A percentile compares a stretch with the other conserved stretches of the same genome.
Evolutionary conservation across 139 green algal species (phyloP).

Genomic region (Chlamydomonas sp.): DNA sequence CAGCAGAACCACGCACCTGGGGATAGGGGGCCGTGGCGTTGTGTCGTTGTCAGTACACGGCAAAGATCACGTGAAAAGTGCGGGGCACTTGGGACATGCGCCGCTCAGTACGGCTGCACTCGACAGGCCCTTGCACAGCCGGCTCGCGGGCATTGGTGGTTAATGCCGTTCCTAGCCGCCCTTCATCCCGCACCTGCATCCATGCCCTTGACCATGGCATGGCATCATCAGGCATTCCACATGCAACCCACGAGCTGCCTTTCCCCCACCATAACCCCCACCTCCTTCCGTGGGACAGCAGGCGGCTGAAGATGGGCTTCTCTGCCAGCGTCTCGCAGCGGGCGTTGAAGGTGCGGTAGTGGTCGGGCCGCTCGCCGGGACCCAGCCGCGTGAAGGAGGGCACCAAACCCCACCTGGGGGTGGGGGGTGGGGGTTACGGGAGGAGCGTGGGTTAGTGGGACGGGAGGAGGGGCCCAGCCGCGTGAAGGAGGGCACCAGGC

Average conservation of each 20-base stretch:
- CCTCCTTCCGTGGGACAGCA: constrained; percentile 48
- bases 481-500: neutral
- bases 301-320: constrained; percentile 74
- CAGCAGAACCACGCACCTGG: constrained; percentile 76
- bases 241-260: too few species aligned
- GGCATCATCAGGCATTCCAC: too few species aligned
- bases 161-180: too few species aligned
- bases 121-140: too few species aligned
- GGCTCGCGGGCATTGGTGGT: too few species aligned
- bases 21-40: neutral
- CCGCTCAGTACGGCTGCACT: too few species aligned
- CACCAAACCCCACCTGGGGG: constrained; percentile 84
- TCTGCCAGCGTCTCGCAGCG: constrained; percentile 40
- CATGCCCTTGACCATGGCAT: too few species aligned
- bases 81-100: too few species aligned
- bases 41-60: neutral
- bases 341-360: constrained; percentile 68
- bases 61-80: too few species aligned
- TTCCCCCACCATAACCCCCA: too few species aligned
- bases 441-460: neutral
- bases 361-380: constrained; percentile 59
- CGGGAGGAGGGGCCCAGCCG: neutral
- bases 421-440: too few species aligned
- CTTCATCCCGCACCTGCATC: too few species aligned
- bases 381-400: constrained; percentile 75